A percentile compares a stretch with the other conserved stretches of the same genome.
Evolutionary conservation across 129 eudicot species (phyloP).

Genomic region (Erigeron canadensis): DNA sequence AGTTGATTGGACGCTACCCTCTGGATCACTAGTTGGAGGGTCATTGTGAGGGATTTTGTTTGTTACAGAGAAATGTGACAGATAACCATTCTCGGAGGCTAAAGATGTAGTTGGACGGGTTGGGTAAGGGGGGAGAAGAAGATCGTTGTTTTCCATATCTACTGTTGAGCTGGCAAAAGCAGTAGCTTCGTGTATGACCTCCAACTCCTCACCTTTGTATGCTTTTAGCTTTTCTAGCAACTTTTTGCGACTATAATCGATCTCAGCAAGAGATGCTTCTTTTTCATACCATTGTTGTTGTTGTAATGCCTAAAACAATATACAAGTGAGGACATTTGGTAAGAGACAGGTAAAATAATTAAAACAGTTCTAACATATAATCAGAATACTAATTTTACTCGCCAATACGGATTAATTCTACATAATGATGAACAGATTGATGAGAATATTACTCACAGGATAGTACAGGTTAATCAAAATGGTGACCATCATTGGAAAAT

Average conservation of each 20-base stretch:
- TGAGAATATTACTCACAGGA: too few species aligned
- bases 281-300: conserved; percentile 90
- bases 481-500: too few species aligned
- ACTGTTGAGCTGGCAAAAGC: conserved; percentile 81
- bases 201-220: conserved; percentile 75
- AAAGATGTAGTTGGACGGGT: conserved; percentile 53
- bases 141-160: conserved; percentile 61
- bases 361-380: background rate
- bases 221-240: conserved; percentile 68
- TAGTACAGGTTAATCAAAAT: too few species aligned
- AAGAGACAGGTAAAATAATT: background rate
- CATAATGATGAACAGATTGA: too few species aligned
- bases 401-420: too few species aligned
- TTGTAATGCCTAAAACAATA: conserved; percentile 55
- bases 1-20: conserved; percentile 29
- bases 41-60: conserved; percentile 43
- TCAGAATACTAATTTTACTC: too few species aligned
- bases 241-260: conserved; percentile 69
- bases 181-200: conserved; percentile 74
- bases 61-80: conserved; percentile 45
- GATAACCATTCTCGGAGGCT: conserved; percentile 24
- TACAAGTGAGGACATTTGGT: background rate
- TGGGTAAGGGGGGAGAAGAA: conserved; percentile 88
- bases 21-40: conserved; percentile 17
- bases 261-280: conserved; percentile 75